A percentile compares a stretch with the other conserved stretches of the same genome.
These are phyloP conservation scores for Candida dajiaensis DNA, from an alignment of 805 yeast genomes.

Conservation along the genomic window DNA sequence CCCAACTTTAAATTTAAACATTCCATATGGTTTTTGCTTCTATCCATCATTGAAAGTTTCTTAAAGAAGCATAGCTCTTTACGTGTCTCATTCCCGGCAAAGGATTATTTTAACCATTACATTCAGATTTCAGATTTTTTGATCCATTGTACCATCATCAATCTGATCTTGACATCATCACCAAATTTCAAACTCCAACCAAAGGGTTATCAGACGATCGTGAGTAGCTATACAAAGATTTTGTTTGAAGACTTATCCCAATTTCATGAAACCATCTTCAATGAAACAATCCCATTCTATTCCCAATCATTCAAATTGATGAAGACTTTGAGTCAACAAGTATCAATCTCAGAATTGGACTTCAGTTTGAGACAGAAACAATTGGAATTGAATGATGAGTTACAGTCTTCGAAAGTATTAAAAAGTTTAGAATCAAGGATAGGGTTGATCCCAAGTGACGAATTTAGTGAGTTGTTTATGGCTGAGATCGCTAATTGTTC, in stretches of 20 bases:
- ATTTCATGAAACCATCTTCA: conserved; percentile 9
- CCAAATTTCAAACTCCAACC: conserved; percentile 13
- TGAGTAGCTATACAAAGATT: conserved; percentile 9
- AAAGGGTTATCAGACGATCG: conserved; percentile 7
- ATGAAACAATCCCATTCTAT: conserved; percentile 16
- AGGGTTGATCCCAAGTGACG: conserved; percentile 20
- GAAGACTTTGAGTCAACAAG: conserved; percentile 10
- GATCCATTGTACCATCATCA: conserved; percentile 9
- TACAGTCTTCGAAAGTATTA: conserved; percentile 15
- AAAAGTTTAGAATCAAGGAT: conserved; percentile 12
- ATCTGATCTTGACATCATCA: conserved; percentile 6
- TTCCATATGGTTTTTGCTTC: conserved; percentile 18
- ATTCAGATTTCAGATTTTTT: conserved; percentile 11
- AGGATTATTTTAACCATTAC: conserved; percentile 10
- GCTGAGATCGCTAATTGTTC: conserved; percentile 11
- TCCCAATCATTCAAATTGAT: neutral
- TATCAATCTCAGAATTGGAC: neutral
- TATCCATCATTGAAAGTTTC: conserved; percentile 19
- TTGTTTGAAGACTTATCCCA: conserved; percentile 8
- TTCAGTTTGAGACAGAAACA: conserved; percentile 5
- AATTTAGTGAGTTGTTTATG: conserved; percentile 17
- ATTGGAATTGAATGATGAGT: conserved; percentile 5
- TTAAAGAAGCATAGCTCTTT: conserved; percentile 15
- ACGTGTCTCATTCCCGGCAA: conserved; percentile 10
- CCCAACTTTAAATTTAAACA: conserved; percentile 5